These are phyloP conservation scores for Fusarium buxicola DNA, from an alignment of 2,329 filamentous ascomycete genomes.

Conservation along the genomic window DNA sequence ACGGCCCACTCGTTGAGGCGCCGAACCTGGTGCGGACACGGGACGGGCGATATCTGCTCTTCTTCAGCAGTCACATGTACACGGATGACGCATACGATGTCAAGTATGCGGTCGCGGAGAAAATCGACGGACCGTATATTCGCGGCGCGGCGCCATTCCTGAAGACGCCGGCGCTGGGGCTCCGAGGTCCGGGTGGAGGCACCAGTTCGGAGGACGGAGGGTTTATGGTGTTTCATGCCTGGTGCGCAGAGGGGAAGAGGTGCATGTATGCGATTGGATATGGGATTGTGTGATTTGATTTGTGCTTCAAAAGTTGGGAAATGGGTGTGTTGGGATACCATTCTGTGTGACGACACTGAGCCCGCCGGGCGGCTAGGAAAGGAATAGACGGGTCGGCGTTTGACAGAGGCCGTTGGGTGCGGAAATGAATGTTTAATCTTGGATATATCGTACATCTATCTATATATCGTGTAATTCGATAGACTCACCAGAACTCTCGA, in stretches of 20 bases:
- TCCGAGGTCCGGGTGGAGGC: conserved; percentile 57
- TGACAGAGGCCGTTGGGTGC: conserved; percentile 3
- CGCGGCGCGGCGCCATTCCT: conserved; percentile 50
- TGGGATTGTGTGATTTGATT: conserved; percentile 18
- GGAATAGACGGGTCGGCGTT: conserved; percentile 18
- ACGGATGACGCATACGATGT: conserved; percentile 66
- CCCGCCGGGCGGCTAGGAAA: not conserved
- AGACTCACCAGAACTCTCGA: not conserved
- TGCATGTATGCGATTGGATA: conserved; percentile 53
- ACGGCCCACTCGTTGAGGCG: conserved; percentile 71
- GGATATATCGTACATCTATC: no score
- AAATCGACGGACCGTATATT: conserved; percentile 53
- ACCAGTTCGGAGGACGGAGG: conserved; percentile 48
- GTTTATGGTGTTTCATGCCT: conserved; percentile 53
- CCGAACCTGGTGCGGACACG: conserved; percentile 62
- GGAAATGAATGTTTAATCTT: not conserved
- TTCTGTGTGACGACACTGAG: not conserved
- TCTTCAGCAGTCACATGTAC: conserved; percentile 72
- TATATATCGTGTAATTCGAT: no score
- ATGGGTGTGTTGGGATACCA: conserved; percentile 1
- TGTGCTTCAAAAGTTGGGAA: not conserved
- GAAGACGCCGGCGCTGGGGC: conserved; percentile 52
- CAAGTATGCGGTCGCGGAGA: conserved; percentile 65
- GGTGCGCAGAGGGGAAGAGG: conserved; percentile 48
- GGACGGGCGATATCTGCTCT: conserved; percentile 67